Conservation (phyloP, 179 eudicot species). For the Gypsophila paniculata region DNA sequence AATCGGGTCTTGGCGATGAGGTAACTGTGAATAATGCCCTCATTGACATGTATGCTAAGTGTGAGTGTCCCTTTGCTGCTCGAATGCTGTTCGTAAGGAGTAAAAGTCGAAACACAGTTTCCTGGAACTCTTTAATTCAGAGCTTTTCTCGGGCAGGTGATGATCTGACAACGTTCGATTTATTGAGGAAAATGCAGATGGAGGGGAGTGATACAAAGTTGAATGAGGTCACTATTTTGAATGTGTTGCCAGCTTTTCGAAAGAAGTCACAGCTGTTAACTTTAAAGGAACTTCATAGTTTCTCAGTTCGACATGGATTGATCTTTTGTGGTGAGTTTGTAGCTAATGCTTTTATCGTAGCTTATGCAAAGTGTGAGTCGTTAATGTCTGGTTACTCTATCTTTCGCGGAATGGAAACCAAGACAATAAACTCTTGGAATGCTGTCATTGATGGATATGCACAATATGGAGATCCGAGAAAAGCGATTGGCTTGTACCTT, state of each 20-base stretch:
- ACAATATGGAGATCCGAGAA: conserved; percentile 49
- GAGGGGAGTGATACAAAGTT: conserved; percentile 22
- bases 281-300: conserved; percentile 63
- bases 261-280: conserved; percentile 31
- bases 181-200: conserved; percentile 42
- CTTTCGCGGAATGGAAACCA: conserved; percentile 32
- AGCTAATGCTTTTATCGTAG: conserved; percentile 49
- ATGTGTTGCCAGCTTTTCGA: conserved; percentile 47
- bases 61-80: conserved; percentile 46
- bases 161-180: conserved; percentile 29
- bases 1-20: conserved; percentile 38
- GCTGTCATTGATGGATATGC: conserved; percentile 52
- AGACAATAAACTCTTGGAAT: conserved; percentile 60
- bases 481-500: conserved; percentile 37
- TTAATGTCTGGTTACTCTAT: conserved; percentile 37
- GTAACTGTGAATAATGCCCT: conserved; percentile 56
- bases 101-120: conserved; percentile 45
- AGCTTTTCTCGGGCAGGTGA: conserved; percentile 43
- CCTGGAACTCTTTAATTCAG: conserved; percentile 69
- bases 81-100: conserved; percentile 41
- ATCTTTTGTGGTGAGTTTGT: conserved; percentile 36
- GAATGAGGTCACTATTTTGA: conserved; percentile 50
- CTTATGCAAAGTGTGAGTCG: conserved; percentile 59
- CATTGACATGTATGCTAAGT: conserved; percentile 71
- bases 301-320: conserved; percentile 44